Conservation (phyloP, 2,329 filamentous ascomycete genomes). For the Colletotrichum cordylinicola region DNA sequence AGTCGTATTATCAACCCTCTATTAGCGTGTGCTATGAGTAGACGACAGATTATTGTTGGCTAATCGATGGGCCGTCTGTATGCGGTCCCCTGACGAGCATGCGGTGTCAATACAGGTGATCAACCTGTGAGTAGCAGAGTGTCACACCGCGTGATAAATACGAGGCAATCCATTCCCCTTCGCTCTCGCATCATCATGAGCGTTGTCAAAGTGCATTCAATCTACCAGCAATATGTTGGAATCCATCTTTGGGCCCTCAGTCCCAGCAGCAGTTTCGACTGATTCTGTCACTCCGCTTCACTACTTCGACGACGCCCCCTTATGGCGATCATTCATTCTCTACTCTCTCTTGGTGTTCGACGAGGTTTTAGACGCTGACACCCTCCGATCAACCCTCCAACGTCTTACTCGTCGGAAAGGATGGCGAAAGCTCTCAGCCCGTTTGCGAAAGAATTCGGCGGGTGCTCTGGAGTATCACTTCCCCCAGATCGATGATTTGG, state of each 20-base stretch:
- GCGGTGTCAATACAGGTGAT: not conserved
- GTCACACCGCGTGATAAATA: not conserved
- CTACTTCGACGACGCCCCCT: not conserved
- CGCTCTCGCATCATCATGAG: not conserved
- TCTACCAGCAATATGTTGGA: not conserved
- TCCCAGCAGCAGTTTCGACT: not conserved
- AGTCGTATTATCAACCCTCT: not conserved
- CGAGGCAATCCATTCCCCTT: fast-evolving
- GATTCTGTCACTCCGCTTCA: not conserved
- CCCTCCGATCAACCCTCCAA: not conserved
- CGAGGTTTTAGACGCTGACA: not conserved
- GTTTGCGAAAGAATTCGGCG: not conserved
- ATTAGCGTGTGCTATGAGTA: not conserved
- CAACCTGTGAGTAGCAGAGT: not conserved
- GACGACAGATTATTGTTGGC: not conserved
- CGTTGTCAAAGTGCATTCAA: not conserved
- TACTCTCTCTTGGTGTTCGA: not conserved
- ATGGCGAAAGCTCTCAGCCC: not conserved
- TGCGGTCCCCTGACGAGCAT: not conserved
- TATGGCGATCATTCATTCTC: not conserved
- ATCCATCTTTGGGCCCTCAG: not conserved
- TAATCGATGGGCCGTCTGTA: not conserved
- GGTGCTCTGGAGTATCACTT: not conserved
- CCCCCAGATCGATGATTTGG: not conserved
- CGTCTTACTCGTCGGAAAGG: not conserved